Conservation (phyloP, 495 filamentous ascomycete genomes). For the Elaphomyces granulatus region DNA sequence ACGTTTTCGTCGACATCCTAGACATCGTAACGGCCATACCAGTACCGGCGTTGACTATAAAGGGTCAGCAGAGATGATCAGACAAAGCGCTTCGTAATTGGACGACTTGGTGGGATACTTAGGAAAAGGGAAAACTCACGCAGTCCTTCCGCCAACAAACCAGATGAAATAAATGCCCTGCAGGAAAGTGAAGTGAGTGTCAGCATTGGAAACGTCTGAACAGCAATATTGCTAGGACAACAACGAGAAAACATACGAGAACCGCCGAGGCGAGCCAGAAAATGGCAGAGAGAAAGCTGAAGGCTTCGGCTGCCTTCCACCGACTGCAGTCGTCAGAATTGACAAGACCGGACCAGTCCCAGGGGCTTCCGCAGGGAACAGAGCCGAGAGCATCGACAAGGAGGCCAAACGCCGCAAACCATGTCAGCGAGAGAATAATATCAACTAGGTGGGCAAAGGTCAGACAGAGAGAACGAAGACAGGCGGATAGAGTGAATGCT, state of each 20-base stretch:
- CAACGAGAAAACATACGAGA: slow-evolving; percentile 21
- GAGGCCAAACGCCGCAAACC: slow-evolving; percentile 52
- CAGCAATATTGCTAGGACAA: no score
- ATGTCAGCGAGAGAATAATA: slow-evolving; percentile 41
- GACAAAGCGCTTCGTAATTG: no score
- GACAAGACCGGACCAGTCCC: slow-evolving; percentile 30
- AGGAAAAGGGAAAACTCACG: no score
- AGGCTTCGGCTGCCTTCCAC: slow-evolving; percentile 54
- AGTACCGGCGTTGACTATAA: no score
- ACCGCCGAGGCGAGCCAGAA: slow-evolving; percentile 49
- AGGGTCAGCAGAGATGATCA: no score
- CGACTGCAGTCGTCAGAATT: slow-evolving; percentile 33
- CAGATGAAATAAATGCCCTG: slow-evolving; percentile 7
- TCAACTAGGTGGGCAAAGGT: slow-evolving; percentile 28
- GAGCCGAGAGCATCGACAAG: slow-evolving; percentile 39
- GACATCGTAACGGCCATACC: no score
- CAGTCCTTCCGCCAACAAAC: slow-evolving; percentile 2
- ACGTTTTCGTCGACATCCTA: no score
- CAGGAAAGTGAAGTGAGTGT: neutral
- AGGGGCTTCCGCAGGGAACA: slow-evolving; percentile 41
- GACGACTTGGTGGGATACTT: no score
- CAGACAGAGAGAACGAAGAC: neutral
- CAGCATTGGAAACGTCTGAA: no score
- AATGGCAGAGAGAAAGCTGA: slow-evolving; percentile 51
- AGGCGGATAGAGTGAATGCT: neutral